These are phyloP conservation scores for Calamus simplicifolius DNA, from an alignment of 176 grass and related monocot genomes.

Conservation along the genomic window DNA sequence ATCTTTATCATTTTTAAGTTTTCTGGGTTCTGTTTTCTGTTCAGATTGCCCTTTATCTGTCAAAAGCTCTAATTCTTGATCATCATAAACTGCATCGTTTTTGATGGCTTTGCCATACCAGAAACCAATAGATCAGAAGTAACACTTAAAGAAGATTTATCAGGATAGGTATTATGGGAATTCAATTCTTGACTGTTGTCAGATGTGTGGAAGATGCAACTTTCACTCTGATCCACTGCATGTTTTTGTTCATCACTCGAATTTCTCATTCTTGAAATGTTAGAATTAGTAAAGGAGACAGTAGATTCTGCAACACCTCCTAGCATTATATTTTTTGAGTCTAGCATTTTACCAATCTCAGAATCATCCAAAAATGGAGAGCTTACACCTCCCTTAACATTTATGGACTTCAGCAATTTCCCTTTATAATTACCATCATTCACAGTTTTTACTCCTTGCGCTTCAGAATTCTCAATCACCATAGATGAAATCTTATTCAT, in stretches of 20 bases:
- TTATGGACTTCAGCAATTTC: too few species aligned
- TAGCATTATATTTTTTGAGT: too few species aligned
- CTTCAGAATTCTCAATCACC: background rate
- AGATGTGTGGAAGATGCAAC: too few species aligned
- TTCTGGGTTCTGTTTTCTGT: background rate
- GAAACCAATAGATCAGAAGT: too few species aligned
- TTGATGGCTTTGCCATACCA: background rate
- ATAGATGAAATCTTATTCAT: background rate
- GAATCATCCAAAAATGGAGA: too few species aligned
- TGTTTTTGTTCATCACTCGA: conserved; percentile 1
- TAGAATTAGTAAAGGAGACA: background rate
- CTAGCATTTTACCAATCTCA: too few species aligned
- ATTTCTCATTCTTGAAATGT: background rate
- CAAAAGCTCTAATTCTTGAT: conserved; percentile 1
- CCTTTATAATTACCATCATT: background rate
- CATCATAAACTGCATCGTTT: background rate
- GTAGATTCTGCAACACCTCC: too few species aligned
- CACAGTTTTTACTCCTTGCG: background rate
- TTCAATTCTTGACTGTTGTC: too few species aligned
- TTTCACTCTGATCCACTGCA: background rate
- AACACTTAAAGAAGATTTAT: too few species aligned
- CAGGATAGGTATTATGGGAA: too few species aligned
- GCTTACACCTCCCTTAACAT: too few species aligned
- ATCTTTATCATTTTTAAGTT: background rate
- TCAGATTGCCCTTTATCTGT: background rate